These are phyloP conservation scores for Leucoagaricus sp. DNA, from an alignment of 1,284 basidiomycete species.

Conservation along the genomic window DNA sequence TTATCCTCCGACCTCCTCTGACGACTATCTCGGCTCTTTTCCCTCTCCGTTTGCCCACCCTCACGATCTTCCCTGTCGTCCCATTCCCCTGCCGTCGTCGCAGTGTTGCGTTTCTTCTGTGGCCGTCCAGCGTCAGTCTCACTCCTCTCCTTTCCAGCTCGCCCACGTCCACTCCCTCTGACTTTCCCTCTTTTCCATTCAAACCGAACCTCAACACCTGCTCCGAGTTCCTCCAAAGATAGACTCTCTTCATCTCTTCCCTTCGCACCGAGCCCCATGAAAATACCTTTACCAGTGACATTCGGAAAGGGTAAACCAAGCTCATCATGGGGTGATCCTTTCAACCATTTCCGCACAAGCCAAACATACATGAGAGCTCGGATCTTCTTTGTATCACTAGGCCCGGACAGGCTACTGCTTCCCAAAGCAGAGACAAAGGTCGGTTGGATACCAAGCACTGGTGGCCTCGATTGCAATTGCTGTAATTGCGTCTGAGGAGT, in stretches of 20 bases:
- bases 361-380: slow-evolving; percentile 74
- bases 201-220: slow-evolving; percentile 64
- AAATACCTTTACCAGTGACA: slow-evolving; percentile 17
- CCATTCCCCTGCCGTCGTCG: slow-evolving; percentile 15
- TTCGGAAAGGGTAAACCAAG: slow-evolving; percentile 15
- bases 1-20: slow-evolving; percentile 18
- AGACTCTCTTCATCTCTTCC: slow-evolving; percentile 22
- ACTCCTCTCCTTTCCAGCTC: slow-evolving; percentile 18
- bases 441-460: slow-evolving; percentile 68
- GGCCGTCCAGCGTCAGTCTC: slow-evolving; percentile 13
- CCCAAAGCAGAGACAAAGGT: slow-evolving; percentile 35
- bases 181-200: slow-evolving; percentile 68
- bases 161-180: slow-evolving; percentile 25
- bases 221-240: slow-evolving; percentile 19
- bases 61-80: slow-evolving; percentile 12
- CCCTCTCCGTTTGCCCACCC: slow-evolving; percentile 7
- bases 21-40: slow-evolving; percentile 19
- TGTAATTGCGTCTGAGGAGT: slow-evolving; percentile 19
- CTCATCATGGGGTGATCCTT: slow-evolving; percentile 37
- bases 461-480: slow-evolving; percentile 47
- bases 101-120: neutral
- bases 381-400: slow-evolving; percentile 17
- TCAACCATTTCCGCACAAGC: slow-evolving; percentile 81
- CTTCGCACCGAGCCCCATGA: slow-evolving; percentile 17
- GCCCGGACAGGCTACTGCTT: slow-evolving; percentile 4